phyloP scores from a whole-genome alignment of 176 grass and related monocot species.

The Avena eriantha region DNA sequence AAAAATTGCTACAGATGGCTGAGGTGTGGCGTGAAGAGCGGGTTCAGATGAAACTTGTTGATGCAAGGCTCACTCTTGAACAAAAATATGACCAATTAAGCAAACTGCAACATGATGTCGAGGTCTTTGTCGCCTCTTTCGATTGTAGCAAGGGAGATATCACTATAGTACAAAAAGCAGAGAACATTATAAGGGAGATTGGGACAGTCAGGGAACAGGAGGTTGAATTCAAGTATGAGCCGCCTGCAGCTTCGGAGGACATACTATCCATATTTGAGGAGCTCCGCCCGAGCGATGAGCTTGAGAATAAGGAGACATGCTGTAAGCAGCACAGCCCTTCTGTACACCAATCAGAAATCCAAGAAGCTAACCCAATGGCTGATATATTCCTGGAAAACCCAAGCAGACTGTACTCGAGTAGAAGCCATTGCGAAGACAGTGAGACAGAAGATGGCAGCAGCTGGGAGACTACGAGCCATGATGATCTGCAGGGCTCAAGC shows the following conservation, averaged over 20 bases:
- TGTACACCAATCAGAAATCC: slow-evolving; percentile 53
- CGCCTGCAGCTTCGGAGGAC: slow-evolving; percentile 72
- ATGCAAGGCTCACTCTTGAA: slow-evolving; percentile 90
- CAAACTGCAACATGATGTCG: slow-evolving; percentile 62
- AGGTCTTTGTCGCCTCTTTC: slow-evolving; percentile 49
- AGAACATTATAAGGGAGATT: slow-evolving; percentile 57
- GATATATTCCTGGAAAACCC: slow-evolving; percentile 68
- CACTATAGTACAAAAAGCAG: slow-evolving; percentile 46
- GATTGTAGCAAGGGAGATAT: slow-evolving; percentile 44
- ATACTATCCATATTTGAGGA: slow-evolving; percentile 86
- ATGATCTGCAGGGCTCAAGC: slow-evolving; percentile 68
- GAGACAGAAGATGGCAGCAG: slow-evolving; percentile 70
- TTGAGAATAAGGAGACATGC: slow-evolving; percentile 42
- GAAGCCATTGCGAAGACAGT: slow-evolving; percentile 49
- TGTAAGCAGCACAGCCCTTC: slow-evolving; percentile 43
- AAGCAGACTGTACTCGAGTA: slow-evolving; percentile 54
- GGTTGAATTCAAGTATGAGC: slow-evolving; percentile 70
- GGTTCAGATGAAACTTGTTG: slow-evolving; percentile 95
- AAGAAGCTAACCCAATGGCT: slow-evolving; percentile 40
- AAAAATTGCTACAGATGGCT: slow-evolving; percentile 90
- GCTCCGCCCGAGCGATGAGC: slow-evolving; percentile 42
- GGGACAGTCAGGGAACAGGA: slow-evolving; percentile 51
- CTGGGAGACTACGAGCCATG: slow-evolving; percentile 84
- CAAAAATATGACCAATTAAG: slow-evolving; percentile 72
- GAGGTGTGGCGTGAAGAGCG: slow-evolving; percentile 95